Base-by-base conservation (phyloP, 768 basidiomycete species). In the Phlebiopsis flavidoalba region DNA sequence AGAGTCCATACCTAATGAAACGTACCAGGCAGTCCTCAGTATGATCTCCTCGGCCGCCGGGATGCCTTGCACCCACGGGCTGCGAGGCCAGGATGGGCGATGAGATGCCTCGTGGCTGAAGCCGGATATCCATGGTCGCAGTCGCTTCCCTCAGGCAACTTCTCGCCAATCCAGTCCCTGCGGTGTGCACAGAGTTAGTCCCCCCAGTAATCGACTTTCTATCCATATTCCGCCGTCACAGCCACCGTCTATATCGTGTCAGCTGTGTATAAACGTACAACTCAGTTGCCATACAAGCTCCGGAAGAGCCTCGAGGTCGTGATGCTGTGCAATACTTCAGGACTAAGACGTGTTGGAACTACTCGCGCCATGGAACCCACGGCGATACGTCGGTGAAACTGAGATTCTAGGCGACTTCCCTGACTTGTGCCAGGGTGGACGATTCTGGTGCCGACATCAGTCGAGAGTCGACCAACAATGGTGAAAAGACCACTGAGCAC, bases 41-140 rank as follows among this genome's bases (percentile, higher is more conserved):
- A 51, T 50, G 58, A 56, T 60, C 62, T 63, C 62, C 62, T 19
- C 36, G 50, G 43, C 58, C 62, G 62, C 26, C 62, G 59, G 53
- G 58, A 49, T 33, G 33, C 31, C 21, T 22, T 43, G 11, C n/a
- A n/a, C 26, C 35, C 1, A 8, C 11, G 40, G 40, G 17, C 12
- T 17, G 40, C 17, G 17, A 12, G 8, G n/a, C n/a, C 40, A 12
- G 40, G 40, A 43, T 12, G 40, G n/a, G 40, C 12, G 8, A 17
- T 17, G 17, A 12, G 40, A 10, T 17, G 40, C 40, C 40, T 12
- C 40, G 10, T 43, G 40, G 45, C 45, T 40, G 40, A 17, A 43
- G 40, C 40, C 40, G 12, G 40, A 10, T 43, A 17, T 12, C 17
- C 40, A 43, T 40, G 37, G 7, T 12, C 40, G 40, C 40, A 43